Percentiles rank a stretch among this genome's conserved stretches.
These are phyloP conservation scores for Stephania japonica DNA, from an alignment of 164 flowering plant species.

Conservation along the genomic window DNA sequence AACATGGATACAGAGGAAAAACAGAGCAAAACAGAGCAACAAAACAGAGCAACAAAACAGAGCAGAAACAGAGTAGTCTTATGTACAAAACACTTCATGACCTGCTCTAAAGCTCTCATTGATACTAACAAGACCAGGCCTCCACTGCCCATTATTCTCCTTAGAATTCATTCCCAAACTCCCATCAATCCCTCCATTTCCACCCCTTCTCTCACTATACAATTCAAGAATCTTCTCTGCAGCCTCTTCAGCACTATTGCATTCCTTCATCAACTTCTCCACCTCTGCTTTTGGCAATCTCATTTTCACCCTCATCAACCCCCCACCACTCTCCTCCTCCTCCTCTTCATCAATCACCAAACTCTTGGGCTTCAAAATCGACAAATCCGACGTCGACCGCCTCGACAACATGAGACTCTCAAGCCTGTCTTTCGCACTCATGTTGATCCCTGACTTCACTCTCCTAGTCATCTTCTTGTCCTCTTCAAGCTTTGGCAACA, in stretches of 20 bases:
- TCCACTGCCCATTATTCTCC: background rate
- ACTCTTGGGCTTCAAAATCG: conserved; percentile 11
- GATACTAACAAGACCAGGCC: background rate
- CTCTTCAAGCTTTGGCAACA: conserved; percentile 31
- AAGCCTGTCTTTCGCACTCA: conserved; percentile 54
- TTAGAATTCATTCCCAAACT: background rate
- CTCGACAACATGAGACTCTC: conserved; percentile 43
- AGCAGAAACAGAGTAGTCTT: background rate
- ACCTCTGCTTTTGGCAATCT: conserved; percentile 68
- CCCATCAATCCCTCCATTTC: background rate
- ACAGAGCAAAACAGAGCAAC: background rate
- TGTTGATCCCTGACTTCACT: conserved; percentile 38
- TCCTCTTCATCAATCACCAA: conserved; percentile 6
- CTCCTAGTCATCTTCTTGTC: conserved; percentile 22
- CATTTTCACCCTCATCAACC: conserved; percentile 28
- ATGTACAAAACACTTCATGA: background rate
- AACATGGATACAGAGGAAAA: background rate
- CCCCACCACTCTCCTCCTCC: conserved; percentile 10
- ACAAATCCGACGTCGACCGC: conserved; percentile 37
- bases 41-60: background rate
- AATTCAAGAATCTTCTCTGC: conserved; percentile 65
- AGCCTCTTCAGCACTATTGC: conserved; percentile 51
- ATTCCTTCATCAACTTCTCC: conserved; percentile 50
- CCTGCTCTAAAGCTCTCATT: background rate
- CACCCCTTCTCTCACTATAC: conserved; percentile 17